Conservation (phyloP, 768 basidiomycete species). For the Suillus bovinus region DNA sequence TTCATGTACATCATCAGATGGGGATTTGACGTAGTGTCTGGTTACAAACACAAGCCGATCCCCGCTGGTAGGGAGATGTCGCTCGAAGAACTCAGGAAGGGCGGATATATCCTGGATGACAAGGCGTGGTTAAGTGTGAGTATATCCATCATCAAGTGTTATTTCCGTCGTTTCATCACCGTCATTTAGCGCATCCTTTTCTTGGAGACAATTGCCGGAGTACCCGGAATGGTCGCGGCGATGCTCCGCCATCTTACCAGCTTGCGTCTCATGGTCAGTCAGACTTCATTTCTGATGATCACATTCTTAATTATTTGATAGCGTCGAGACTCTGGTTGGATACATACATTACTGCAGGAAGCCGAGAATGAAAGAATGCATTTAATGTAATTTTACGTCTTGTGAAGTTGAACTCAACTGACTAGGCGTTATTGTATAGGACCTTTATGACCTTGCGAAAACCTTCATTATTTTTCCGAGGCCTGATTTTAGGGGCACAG, state of each 20-base stretch:
- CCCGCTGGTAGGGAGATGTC: slow-evolving; percentile 65
- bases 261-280: slow-evolving; percentile 79
- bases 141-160: slow-evolving; percentile 13
- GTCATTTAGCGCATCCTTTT: slow-evolving; percentile 52
- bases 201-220: slow-evolving; percentile 90
- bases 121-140: slow-evolving; percentile 75
- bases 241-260: slow-evolving; percentile 86
- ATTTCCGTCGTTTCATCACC: slow-evolving; percentile 29
- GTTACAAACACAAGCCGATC: slow-evolving; percentile 77
- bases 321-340: slow-evolving; percentile 71
- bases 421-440: slow-evolving; percentile 41
- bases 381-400: slow-evolving; percentile 61
- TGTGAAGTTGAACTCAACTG: slow-evolving; percentile 9
- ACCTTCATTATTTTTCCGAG: slow-evolving; percentile 80
- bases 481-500: slow-evolving; percentile 85
- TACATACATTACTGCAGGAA: slow-evolving; percentile 90
- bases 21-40: slow-evolving; percentile 81
- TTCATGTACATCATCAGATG: slow-evolving; percentile 38
- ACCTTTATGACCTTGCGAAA: slow-evolving; percentile 93
- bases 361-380: slow-evolving; percentile 99
- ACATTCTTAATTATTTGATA: slow-evolving; percentile 21
- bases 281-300: slow-evolving; percentile 12
- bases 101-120: slow-evolving; percentile 73
- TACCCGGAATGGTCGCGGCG: slow-evolving; percentile 95
- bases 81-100: slow-evolving; percentile 69